Percentiles rank a stretch among this genome's conserved stretches.
These are phyloP conservation scores for Candida morakotiae DNA, from an alignment of 805 yeast species.

Conservation along the genomic window DNA sequence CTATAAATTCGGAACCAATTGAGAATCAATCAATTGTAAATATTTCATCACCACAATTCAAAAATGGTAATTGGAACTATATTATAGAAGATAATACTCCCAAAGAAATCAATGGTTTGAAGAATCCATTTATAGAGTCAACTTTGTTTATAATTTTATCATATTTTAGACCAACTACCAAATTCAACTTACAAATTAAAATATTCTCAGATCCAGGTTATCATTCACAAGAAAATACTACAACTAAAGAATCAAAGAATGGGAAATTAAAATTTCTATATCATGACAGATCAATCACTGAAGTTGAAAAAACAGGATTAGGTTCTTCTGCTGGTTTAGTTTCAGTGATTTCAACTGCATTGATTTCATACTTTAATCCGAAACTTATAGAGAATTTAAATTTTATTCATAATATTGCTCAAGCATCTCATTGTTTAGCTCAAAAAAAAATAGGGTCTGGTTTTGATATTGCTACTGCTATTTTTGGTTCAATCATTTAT, in stretches of 20 bases:
- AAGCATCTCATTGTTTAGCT: slow-evolving; percentile 87
- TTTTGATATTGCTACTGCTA: slow-evolving; percentile 95
- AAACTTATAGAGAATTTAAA: slow-evolving; percentile 8
- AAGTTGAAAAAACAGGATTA: slow-evolving; percentile 89
- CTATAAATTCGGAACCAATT: slow-evolving; percentile 15
- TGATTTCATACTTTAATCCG: slow-evolving; percentile 46
- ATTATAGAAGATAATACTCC: slow-evolving; percentile 17
- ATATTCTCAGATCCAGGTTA: slow-evolving; percentile 85
- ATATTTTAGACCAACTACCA: slow-evolving; percentile 40
- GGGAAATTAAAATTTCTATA: slow-evolving; percentile 47
- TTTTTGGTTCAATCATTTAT: slow-evolving; percentile 83
- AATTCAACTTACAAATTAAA: slow-evolving; percentile 43
- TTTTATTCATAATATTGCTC: slow-evolving; percentile 78
- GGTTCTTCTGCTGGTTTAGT: slow-evolving; percentile 96
- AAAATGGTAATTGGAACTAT: slow-evolving; percentile 66
- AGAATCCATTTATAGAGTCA: slow-evolving; percentile 74
- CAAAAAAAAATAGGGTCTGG: slow-evolving; percentile 97
- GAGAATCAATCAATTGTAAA: slow-evolving; percentile 22
- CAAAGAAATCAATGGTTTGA: slow-evolving; percentile 26
- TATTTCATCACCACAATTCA: slow-evolving; percentile 75
- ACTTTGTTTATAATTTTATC: slow-evolving; percentile 53
- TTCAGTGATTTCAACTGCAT: slow-evolving; percentile 69
- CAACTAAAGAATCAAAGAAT: slow-evolving; percentile 26
- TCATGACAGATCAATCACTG: slow-evolving; percentile 56
- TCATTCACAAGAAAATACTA: slow-evolving; percentile 67